phyloP scores from a whole-genome alignment of 352 stramenopile genomes.

The Phytophthora citricola region DNA sequence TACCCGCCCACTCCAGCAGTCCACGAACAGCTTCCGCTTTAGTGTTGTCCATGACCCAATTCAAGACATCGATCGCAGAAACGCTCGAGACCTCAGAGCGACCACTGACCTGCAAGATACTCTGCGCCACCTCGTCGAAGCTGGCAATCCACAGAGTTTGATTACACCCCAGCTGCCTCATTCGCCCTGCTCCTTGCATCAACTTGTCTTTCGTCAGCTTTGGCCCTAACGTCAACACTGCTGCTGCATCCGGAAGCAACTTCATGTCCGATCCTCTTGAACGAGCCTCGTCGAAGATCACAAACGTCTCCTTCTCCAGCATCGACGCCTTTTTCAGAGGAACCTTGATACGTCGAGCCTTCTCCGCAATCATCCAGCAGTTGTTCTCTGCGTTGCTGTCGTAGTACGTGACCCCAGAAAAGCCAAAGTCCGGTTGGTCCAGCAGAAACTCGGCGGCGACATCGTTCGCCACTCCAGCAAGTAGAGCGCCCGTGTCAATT shows the following conservation, averaged over 20 bases:
- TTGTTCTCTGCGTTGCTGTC: constrained; percentile 57
- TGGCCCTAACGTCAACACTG: constrained; percentile 85
- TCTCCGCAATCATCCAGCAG: constrained; percentile 85
- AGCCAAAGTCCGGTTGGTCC: constrained; percentile 25
- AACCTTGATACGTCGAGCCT: constrained; percentile 45
- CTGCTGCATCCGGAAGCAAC: constrained; percentile 64
- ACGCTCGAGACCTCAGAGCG: constrained; percentile 14
- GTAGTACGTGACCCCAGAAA: constrained; percentile 86
- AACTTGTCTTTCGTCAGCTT: constrained; percentile 93
- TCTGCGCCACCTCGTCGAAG: constrained; percentile 71
- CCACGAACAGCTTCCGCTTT: constrained; percentile 64
- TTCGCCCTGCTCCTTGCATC: constrained; percentile 91
- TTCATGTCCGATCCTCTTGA: constrained; percentile 92
- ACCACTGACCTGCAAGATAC: constrained; percentile 36
- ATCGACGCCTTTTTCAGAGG: constrained; percentile 73
- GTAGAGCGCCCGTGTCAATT: constrained; percentile 86
- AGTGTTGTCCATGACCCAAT: constrained; percentile 91
- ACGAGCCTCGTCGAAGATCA: constrained; percentile 92
- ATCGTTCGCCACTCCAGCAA: constrained; percentile 69
- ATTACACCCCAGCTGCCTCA: constrained; percentile 76
- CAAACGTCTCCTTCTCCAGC: constrained; percentile 85
- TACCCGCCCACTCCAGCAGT: constrained; percentile 80
- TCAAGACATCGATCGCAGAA: constrained; percentile 61
- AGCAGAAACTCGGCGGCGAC: constrained; percentile 65
- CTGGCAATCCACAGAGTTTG: constrained; percentile 79